Evolutionary conservation across 2,329 filamentous ascomycete genomes (phyloP), one percentile per base, ranked within the genome.

Genomic region (Alternaria hordeiaustralica): DNA sequence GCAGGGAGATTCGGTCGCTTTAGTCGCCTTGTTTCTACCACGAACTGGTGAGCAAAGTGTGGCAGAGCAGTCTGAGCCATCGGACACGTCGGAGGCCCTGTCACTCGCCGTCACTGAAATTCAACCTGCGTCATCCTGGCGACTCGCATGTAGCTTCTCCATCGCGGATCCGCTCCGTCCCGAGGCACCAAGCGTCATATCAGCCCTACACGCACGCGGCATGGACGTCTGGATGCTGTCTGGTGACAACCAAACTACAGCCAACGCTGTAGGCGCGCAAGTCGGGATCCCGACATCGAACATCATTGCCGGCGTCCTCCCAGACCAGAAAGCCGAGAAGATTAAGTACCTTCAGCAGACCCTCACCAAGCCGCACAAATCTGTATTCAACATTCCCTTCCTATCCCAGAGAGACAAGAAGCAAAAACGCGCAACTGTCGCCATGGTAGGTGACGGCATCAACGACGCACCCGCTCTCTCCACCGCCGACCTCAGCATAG

Each of bases 191-290:
- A 74, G 82, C 8, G 88, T 95, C 18, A 86, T 97, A 61, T 79
- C 81, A 7, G 84, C 89, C 2, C 87, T 97, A 0, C 86, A 87
- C 46, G 79, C 85, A 5, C 87, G 87, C 15, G 89, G 90, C 20
- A 89, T 92, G 50, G 87, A 89, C 30, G 91, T 97, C 5, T 97
- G 91, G 89, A 96, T 97, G 93, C 89, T 97, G 41, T 96, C 93
- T 0, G 94, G 94, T 28, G 94, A 97, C 82, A 97, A 97, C 75
- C 82, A 84, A n/a, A 89, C 84, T n/a, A 97, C 94, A 0, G 94
- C 94, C 3, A 84, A 86, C 20, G 93, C 93, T 0, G 92, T 97
- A 3, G 94, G 92, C 1, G 82, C 85, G 2, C 88, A 88, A 72
- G 85, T 97, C 18, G 92, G 92, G 21, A 97, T 97, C 67, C 86